A percentile compares a stretch with the other conserved stretches of the same genome.
Evolutionary conservation across 441 rosid genomes (phyloP).

Genomic region (Euphorbia schlechtendalii): DNA sequence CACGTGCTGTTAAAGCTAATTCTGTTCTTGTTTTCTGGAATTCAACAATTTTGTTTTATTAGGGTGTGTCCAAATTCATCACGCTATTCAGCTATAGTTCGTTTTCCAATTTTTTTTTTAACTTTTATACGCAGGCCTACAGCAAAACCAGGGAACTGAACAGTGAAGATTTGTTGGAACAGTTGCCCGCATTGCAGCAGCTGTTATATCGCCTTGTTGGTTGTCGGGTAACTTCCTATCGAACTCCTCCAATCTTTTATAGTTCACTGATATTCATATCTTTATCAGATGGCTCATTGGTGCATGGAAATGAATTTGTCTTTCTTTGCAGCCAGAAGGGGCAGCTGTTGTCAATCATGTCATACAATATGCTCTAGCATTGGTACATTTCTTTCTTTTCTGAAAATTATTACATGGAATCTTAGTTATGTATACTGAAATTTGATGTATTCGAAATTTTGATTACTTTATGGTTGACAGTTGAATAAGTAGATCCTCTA

Average conservation of each 20-base stretch:
- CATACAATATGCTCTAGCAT: conserved; percentile 90
- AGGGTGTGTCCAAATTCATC: too few species aligned
- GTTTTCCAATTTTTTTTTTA: too few species aligned
- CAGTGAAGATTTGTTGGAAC: conserved; percentile 79
- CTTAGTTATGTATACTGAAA: background rate
- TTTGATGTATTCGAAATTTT: background rate
- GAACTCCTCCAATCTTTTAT: conserved; percentile 11
- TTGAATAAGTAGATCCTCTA: background rate
- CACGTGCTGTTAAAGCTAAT: conserved; percentile 3
- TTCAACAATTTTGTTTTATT: conserved; percentile 5
- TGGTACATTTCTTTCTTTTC: conserved; percentile 40
- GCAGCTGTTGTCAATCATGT: conserved; percentile 80
- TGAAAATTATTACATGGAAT: conserved; percentile 10
- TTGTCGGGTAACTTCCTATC: conserved; percentile 57
- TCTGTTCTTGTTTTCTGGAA: conserved; percentile 1
- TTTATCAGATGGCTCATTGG: conserved; percentile 8
- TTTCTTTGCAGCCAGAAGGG: conserved; percentile 83
- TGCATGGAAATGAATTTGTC: conserved; percentile 14
- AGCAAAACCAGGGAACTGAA: conserved; percentile 84
- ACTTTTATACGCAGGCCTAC: conserved; percentile 53
- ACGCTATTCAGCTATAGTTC: too few species aligned
- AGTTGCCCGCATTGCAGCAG: conserved; percentile 86
- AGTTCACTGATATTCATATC: background rate
- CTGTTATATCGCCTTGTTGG: conserved; percentile 86
- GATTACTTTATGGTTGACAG: too few species aligned